Base-by-base conservation (phyloP, 305 asterid species). In the Fraxinus nigra region DNA sequence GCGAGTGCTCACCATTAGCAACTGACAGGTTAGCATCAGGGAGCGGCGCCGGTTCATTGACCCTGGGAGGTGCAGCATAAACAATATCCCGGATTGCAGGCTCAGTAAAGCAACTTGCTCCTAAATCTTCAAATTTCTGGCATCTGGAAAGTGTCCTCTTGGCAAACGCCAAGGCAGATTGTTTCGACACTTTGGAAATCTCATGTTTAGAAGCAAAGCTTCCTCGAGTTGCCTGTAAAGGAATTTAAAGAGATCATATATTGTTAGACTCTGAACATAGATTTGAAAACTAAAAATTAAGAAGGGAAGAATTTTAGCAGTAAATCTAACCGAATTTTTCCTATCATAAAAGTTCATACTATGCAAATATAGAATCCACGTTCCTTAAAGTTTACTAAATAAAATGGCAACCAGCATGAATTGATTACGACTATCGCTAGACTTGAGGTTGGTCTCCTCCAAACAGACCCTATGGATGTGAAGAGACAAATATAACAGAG, bases 171-270 rank as follows among this genome's bases (percentile, higher is more conserved):
- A 92, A 79, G 61, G 99, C 97, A 75, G 87, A 92, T 78, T 87
- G 98, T 78, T 86, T 95, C 6, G 97, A 83, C 81, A 97, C 94
- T 92, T 89, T 93, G 24, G 94, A 78, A 84, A 93, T 87, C 86
- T 98, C 99, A 72, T 80, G 87, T 88, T 93, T 93, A 80, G 95
- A 82, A 82, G 98, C 97, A 82, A 80, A 91, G 82, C 91, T 90
- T 85, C 95, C 91, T 82, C 91, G 92, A 85, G 98, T 97, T 77
- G 98, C 97, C 99, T 97, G 94, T 85, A 75, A 85, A 78, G 82
- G 72, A 86, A 84, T 81, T 33, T 86, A 86, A 51, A 79, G 33
- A 77, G 34, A 74, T 59, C 34, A 79, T 61, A 65, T 72, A 73
- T 43, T 20, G 74, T 82, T 77, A 75, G 81, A 75, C 78, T 76